Evolutionary conservation across 768 basidiomycete genomes (phyloP).

Genomic region (Kwoniella dendrophila): DNA sequence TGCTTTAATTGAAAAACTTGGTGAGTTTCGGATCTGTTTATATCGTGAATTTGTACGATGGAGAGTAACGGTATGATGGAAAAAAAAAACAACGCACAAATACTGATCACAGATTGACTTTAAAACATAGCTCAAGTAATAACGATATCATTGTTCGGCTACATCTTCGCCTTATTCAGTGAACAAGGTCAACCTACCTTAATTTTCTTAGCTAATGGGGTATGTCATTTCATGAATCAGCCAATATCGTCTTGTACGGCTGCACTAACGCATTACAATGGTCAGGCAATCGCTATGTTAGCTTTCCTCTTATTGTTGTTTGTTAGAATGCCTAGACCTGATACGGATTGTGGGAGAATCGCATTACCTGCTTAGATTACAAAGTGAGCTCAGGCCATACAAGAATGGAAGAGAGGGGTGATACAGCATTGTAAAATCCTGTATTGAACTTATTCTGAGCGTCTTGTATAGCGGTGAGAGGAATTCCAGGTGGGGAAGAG

Average conservation of each 20-base stretch:
- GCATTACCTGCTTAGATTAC: constrained; percentile 25
- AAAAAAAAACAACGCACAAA: too few relatives aligned
- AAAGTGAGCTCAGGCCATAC: too few relatives aligned
- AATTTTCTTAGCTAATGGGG: constrained; percentile 48
- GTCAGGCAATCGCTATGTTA: constrained; percentile 37
- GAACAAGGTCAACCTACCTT: constrained; percentile 36
- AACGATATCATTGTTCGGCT: constrained; percentile 41
- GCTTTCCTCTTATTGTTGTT: constrained; percentile 34
- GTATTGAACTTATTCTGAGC: too few relatives aligned
- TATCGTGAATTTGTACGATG: too few relatives aligned
- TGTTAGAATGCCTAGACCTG: constrained; percentile 36
- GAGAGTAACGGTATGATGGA: too few relatives aligned
- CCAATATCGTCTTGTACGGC: too few relatives aligned
- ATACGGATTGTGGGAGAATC: constrained; percentile 6
- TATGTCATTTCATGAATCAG: constrained; percentile 2
- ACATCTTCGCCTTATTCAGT: constrained; percentile 37
- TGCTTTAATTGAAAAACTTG: constrained; percentile 50
- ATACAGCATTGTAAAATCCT: too few relatives aligned
- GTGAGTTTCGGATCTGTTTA: constrained; percentile 28
- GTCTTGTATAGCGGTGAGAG: too few relatives aligned
- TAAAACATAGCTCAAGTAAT: constrained; percentile 40
- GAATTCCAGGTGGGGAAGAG: too few relatives aligned
- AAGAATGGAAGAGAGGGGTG: too few relatives aligned
- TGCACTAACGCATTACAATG: neutral
- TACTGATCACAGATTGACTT: too few relatives aligned